Evolutionary conservation across 2,329 filamentous ascomycete genomes (phyloP), one percentile per base, ranked within the genome.

Genomic region (Xylaria sp.): DNA sequence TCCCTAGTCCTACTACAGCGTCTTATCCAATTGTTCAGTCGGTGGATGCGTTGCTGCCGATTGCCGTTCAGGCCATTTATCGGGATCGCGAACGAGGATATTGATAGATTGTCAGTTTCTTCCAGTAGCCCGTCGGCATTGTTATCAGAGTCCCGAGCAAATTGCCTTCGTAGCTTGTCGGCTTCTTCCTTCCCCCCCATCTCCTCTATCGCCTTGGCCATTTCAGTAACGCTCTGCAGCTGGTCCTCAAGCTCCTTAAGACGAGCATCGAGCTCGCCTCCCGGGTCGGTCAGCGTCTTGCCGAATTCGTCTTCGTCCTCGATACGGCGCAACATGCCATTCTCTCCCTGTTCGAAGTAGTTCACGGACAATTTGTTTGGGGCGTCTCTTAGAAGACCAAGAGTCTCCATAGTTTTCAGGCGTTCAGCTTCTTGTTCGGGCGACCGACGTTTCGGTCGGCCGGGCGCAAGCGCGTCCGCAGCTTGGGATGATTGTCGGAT

Each of bases 321-420:
- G 20, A 86, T 75, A 69, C 81, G 79, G 18, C 76, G 80, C 13
- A 83, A 72, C 8, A 74, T 72, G 34, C 81, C 81, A 36, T 76
- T 70, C 3, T 78, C 77, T 15, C 80, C 79, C 72, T 86, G 82
- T 63, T 87, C 84, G 68, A 85, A 87, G 72, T 81, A 86, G 9
- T 81, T 80, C 12, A 86, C 79, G 2, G 78, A 70, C 7, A 74
- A 52, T 63, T 74, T 71, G 48, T 32, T 12, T 8, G 70, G 65
- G 12, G 60, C 63, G 9, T 75, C 70, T 36, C 69, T 70, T 7
- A 75, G 56, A 10, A 80, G 74, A 8, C 77, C 77, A 2, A 79
- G 67, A 3, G 71, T 41, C 48, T 73, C 65, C 18, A 79, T 53
- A 2, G 74, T 74, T 55, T 75, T 76, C 23, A 71, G 67, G 8